Conservation (phyloP, 148 eudicot genomes). For the Rhododendron kiyosumense region DNA sequence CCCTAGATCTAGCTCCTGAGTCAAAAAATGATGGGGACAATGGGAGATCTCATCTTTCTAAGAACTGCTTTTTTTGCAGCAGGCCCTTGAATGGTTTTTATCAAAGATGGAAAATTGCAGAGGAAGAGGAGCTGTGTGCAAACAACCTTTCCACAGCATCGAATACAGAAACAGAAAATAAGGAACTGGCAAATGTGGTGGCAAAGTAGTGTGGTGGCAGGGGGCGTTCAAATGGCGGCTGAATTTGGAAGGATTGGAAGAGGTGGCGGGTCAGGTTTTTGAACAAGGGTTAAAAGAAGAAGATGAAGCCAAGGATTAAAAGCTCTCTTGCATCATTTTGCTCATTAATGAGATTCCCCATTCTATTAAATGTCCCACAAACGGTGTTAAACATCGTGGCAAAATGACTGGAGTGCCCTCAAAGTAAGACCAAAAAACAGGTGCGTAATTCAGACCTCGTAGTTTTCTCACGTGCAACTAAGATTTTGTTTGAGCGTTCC, state of each 20-base stretch:
- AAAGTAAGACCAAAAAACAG: too few species aligned
- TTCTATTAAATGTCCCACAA: too few species aligned
- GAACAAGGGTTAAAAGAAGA: background rate
- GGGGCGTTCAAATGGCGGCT: background rate
- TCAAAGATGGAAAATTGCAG: background rate
- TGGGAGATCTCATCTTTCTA: background rate
- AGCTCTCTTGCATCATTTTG: background rate
- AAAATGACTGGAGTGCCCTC: too few species aligned
- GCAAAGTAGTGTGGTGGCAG: background rate
- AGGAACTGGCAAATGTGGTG: background rate
- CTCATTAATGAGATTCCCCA: background rate
- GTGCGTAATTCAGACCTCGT: too few species aligned
- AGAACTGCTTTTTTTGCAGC: background rate
- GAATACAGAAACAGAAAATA: background rate
- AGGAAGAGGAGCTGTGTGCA: background rate
- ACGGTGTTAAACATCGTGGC: too few species aligned
- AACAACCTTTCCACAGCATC: background rate
- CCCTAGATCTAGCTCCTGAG: too few species aligned
- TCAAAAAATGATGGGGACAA: too few species aligned
- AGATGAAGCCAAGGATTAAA: background rate
- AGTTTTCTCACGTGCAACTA: too few species aligned
- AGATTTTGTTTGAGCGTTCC: too few species aligned
- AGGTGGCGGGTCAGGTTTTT: background rate
- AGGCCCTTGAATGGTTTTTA: background rate
- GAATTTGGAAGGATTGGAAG: background rate